These are phyloP conservation scores for Lumnitzera littorea DNA, from an alignment of 345 rosid genomes.

Conservation along the genomic window DNA sequence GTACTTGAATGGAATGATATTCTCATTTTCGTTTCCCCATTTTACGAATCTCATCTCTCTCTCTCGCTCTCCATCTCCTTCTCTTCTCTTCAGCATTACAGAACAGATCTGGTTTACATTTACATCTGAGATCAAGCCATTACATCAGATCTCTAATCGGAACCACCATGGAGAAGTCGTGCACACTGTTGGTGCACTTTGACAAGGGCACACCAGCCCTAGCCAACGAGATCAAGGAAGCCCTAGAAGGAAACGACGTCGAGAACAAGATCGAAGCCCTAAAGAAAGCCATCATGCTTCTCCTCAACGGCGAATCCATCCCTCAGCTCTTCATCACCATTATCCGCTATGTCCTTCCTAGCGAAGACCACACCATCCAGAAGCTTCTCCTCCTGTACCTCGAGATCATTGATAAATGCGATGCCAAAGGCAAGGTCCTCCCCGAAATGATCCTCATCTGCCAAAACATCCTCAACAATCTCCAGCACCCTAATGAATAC, in stretches of 20 bases:
- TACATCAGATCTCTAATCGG: too few relatives aligned
- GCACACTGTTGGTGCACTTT: slow-evolving; percentile 66
- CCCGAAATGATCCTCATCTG: slow-evolving; percentile 97
- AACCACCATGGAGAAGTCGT: slow-evolving; percentile 74
- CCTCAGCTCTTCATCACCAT: slow-evolving; percentile 95
- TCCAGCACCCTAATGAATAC: slow-evolving; percentile 94
- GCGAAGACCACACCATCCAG: slow-evolving; percentile 91
- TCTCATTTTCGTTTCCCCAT: too few relatives aligned
- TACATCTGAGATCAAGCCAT: too few relatives aligned
- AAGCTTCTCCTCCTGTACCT: slow-evolving; percentile 78
- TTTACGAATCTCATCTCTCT: too few relatives aligned
- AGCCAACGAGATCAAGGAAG: slow-evolving; percentile 90
- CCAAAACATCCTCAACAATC: slow-evolving; percentile 89
- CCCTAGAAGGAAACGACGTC: slow-evolving; percentile 79
- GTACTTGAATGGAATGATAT: too few relatives aligned
- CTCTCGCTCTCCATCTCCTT: too few relatives aligned
- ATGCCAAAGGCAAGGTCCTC: slow-evolving; percentile 62
- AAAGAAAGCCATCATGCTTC: slow-evolving; percentile 88
- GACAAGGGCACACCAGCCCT: slow-evolving; percentile 82
- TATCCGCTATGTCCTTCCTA: slow-evolving; percentile 83
- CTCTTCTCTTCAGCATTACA: too few relatives aligned
- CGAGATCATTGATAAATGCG: slow-evolving; percentile 86
- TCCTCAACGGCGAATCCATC: slow-evolving; percentile 83
- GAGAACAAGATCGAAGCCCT: slow-evolving; percentile 64
- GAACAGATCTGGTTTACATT: too few relatives aligned